phyloP scores from a whole-genome alignment of 768 basidiomycete species.

The Chlorophyllum brunneum region DNA sequence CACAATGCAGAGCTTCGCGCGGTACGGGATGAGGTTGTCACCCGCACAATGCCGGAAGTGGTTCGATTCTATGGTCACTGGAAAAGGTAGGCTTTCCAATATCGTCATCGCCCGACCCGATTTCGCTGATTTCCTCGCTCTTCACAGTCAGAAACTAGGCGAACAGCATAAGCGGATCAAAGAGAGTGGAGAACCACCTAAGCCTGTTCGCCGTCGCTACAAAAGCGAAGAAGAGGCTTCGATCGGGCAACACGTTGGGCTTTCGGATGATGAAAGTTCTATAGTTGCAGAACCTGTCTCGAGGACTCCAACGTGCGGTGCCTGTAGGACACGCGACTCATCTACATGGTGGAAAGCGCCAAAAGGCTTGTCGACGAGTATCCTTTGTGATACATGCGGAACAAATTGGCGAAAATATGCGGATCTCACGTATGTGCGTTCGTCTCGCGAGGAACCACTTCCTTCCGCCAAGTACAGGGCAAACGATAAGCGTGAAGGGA shows the following conservation, averaged over 20 bases:
- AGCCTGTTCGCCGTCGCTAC: conserved; percentile 34
- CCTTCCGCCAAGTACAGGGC: conserved; percentile 49
- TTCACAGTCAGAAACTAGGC: conserved; percentile 54
- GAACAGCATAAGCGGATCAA: conserved; percentile 61
- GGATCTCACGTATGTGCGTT: conserved; percentile 68
- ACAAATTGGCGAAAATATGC: conserved; percentile 92
- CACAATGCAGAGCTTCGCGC: conserved; percentile 79
- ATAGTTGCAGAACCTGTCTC: conserved; percentile 50
- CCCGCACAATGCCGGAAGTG: conserved; percentile 68
- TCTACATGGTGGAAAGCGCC: conserved; percentile 90
- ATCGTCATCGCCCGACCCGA: neutral
- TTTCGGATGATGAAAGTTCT: conserved; percentile 75
- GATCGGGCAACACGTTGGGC: conserved; percentile 44
- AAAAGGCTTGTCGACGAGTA: conserved; percentile 69
- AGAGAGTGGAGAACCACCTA: conserved; percentile 31
- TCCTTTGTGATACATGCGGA: conserved; percentile 85
- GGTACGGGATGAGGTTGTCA: conserved; percentile 69
- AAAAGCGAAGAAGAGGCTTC: conserved; percentile 33
- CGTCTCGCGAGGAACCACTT: conserved; percentile 62
- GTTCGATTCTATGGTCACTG: conserved; percentile 83
- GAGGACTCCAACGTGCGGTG: conserved; percentile 67
- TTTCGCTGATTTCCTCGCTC: conserved; percentile 9
- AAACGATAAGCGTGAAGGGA: conserved; percentile 61
- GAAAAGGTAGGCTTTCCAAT: conserved; percentile 60
- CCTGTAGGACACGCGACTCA: conserved; percentile 80